These are phyloP conservation scores for Collybiopsis luxurians DNA, from an alignment of 768 basidiomycete genomes.

Conservation along the genomic window DNA sequence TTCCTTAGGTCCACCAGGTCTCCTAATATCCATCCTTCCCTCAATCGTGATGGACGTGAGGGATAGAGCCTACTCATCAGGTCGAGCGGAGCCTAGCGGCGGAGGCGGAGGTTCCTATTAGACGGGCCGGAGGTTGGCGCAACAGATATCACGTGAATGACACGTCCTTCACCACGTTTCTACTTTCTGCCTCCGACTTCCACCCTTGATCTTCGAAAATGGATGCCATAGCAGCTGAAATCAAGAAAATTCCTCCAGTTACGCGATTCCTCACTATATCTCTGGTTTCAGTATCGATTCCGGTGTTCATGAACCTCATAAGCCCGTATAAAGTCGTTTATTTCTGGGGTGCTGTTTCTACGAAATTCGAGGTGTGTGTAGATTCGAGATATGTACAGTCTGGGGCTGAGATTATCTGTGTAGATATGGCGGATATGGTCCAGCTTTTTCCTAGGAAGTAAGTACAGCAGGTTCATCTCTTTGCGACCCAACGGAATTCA, in stretches of 20 bases:
- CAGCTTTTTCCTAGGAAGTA: slow-evolving; percentile 74
- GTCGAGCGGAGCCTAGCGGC: no score
- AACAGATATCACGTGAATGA: no score
- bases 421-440: slow-evolving; percentile 76
- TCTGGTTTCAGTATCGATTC: slow-evolving; percentile 56
- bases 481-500: slow-evolving; percentile 20
- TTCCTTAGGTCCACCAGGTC: neutral
- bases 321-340: slow-evolving; percentile 56
- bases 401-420: neutral
- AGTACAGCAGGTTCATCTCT: slow-evolving; percentile 14
- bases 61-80: no score
- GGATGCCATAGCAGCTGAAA: slow-evolving; percentile 52
- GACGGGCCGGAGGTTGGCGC: no score
- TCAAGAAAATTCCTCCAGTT: slow-evolving; percentile 81
- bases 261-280: slow-evolving; percentile 69
- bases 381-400: neutral
- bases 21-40: neutral
- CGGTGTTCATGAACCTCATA: slow-evolving; percentile 54
- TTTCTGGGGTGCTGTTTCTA: slow-evolving; percentile 35
- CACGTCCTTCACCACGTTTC: no score
- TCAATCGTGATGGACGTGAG: no score
- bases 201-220: slow-evolving; percentile 20
- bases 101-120: no score
- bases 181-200: no score
- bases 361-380: slow-evolving; percentile 49